Conservation (phyloP, 257 asterid genomes). For the Solanum virginianum region DNA sequence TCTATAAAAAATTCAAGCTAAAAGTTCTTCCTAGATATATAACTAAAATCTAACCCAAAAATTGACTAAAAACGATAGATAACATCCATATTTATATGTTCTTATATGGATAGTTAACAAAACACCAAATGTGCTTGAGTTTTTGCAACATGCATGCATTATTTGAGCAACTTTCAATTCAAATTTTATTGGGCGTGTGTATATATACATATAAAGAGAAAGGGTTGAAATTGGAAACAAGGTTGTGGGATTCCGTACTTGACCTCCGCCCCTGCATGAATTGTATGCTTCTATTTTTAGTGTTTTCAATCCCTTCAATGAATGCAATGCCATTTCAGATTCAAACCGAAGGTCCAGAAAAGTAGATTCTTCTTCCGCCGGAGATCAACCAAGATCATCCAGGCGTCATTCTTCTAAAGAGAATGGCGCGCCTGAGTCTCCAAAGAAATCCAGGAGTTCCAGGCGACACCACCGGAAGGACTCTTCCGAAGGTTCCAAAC, state of each 20-base stretch:
- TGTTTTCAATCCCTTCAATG: neutral
- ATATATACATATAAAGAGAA: too few species aligned
- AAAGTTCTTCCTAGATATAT: too few species aligned
- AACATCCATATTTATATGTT: too few species aligned
- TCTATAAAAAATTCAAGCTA: too few species aligned
- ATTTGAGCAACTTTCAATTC: neutral
- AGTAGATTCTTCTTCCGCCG: slow-evolving; percentile 12
- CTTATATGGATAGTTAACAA: neutral
- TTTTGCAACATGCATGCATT: neutral
- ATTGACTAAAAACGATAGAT: too few species aligned
- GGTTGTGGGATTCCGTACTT: too few species aligned
- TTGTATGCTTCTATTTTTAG: neutral
- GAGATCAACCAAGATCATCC: slow-evolving; percentile 31
- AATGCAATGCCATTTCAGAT: slow-evolving; percentile 13
- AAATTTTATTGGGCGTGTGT: too few species aligned
- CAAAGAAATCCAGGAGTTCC: slow-evolving; percentile 29
- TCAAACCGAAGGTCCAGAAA: slow-evolving; percentile 25
- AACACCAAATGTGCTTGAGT: too few species aligned
- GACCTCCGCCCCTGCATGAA: neutral
- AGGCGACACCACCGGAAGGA: slow-evolving; percentile 43
- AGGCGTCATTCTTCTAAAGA: slow-evolving; percentile 32
- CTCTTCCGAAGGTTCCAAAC: slow-evolving; percentile 21
- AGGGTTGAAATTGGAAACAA: neutral
- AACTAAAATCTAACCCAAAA: too few species aligned
- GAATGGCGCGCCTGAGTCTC: slow-evolving; percentile 16